A percentile compares a stretch with the other conserved stretches of the same genome.
Evolutionary conservation across 1,139 yeast species (phyloP).

Genomic region (Candida gigantensis): DNA sequence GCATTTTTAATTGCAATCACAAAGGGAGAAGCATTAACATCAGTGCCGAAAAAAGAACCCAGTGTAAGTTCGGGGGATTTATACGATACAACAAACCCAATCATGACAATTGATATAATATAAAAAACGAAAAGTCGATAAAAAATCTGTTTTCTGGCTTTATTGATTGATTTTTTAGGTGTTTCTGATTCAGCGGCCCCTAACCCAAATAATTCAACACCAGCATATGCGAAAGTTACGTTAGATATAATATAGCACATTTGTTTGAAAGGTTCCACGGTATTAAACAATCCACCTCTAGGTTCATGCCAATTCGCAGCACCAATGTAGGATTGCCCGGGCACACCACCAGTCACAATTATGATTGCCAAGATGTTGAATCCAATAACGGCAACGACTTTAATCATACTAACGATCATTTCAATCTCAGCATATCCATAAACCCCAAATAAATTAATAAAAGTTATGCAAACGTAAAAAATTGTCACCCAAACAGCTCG

Average conservation of each 20-base stretch:
- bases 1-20: conserved; percentile 40
- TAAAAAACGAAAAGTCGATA: conserved; percentile 37
- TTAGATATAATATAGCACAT: conserved; percentile 25
- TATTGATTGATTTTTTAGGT: conserved; percentile 34
- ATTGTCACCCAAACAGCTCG: conserved; percentile 35
- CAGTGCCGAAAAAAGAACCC: conserved; percentile 16
- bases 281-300: conserved; percentile 31
- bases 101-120: conserved; percentile 29
- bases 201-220: conserved; percentile 34
- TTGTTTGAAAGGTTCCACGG: conserved; percentile 27
- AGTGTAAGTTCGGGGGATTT: conserved; percentile 20
- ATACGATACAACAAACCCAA: conserved; percentile 35
- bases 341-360: conserved; percentile 37
- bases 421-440: conserved; percentile 41
- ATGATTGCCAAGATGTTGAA: conserved; percentile 32
- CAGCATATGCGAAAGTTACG: conserved; percentile 29
- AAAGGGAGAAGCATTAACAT: conserved; percentile 39
- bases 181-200: conserved; percentile 38
- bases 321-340: conserved; percentile 30
- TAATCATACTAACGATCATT: conserved; percentile 29
- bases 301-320: conserved; percentile 36
- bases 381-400: conserved; percentile 34
- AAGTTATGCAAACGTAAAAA: conserved; percentile 30
- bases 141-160: conserved; percentile 38
- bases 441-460: conserved; percentile 35